Percentiles rank a stretch among this genome's conserved stretches.
phyloP scores from a whole-genome alignment of 139 green algal species.

The Haematococcus sp. region DNA sequence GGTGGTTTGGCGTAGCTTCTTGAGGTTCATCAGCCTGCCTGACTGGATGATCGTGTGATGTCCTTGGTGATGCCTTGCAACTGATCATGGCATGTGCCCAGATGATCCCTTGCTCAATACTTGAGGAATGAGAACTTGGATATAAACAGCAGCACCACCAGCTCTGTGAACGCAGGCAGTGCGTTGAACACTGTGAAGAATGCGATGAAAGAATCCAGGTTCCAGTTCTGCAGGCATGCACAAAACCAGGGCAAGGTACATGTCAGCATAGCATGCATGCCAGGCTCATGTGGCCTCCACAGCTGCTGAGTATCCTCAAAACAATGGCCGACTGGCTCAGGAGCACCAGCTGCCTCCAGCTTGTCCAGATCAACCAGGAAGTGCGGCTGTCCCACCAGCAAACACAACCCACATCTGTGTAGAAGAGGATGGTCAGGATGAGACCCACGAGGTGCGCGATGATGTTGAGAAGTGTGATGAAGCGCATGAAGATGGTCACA shows the following conservation, averaged over 20 bases:
- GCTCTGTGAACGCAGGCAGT: constrained; percentile 28
- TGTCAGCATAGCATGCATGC: neutral
- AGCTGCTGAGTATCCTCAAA: too few species aligned
- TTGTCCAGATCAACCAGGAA: neutral
- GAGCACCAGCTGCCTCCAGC: too few species aligned
- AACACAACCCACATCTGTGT: constrained; percentile 33
- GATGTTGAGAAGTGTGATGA: constrained; percentile 34
- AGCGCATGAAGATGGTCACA: constrained; percentile 48
- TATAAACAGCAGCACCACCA: constrained; percentile 36
- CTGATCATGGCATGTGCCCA: too few species aligned
- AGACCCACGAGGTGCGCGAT: constrained; percentile 37
- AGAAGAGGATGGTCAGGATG: constrained; percentile 32
- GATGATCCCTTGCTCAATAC: too few species aligned
- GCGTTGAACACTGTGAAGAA: constrained; percentile 40
- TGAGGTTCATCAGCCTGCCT: too few species aligned
- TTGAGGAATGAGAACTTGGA: constrained; percentile 33
- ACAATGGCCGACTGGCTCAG: too few species aligned
- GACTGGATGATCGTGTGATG: too few species aligned
- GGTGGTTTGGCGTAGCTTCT: too few species aligned
- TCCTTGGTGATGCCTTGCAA: too few species aligned
- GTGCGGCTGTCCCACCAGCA: too few species aligned
- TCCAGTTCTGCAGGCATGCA: constrained; percentile 25
- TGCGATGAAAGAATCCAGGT: constrained; percentile 23
- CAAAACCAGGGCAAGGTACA: neutral
- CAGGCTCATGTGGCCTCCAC: too few species aligned